Evolutionary conservation across 208 protist species (phyloP).

Genomic region (Leishmania braziliensis): DNA sequence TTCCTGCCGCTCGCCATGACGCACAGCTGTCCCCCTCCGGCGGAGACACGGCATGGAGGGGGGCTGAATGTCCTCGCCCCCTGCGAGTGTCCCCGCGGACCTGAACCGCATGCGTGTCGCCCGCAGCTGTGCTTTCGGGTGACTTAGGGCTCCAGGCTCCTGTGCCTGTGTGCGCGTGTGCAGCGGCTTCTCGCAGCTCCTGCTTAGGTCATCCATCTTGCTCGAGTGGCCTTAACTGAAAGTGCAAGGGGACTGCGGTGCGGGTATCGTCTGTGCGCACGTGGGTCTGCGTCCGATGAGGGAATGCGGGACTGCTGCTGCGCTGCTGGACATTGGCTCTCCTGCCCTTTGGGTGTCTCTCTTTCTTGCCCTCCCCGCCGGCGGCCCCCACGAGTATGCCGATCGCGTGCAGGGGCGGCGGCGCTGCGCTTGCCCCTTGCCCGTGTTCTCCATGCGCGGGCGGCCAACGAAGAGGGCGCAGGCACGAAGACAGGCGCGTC

Average conservation of each 20-base stretch:
- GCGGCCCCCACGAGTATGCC: neutral
- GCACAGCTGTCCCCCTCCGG: conserved; percentile 36
- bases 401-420: neutral
- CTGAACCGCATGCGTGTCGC: too few relatives aligned
- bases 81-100: too few relatives aligned
- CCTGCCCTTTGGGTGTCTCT: neutral
- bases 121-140: neutral
- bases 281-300: neutral
- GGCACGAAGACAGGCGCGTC: neutral
- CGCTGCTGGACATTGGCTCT: neutral
- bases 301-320: neutral
- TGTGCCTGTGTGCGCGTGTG: neutral
- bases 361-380: neutral
- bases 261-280: neutral
- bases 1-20: conserved; percentile 61
- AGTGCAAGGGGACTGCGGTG: neutral
- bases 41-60: too few relatives aligned
- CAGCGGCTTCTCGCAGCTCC: neutral
- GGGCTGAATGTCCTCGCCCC: too few relatives aligned
- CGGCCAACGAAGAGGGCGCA: neutral
- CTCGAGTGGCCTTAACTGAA: neutral
- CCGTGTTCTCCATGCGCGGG: neutral
- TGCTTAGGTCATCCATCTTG: neutral
- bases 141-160: neutral
- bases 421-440: neutral